Conservation (phyloP, 306 rosid genomes). For the Medicago truncatula region DNA sequence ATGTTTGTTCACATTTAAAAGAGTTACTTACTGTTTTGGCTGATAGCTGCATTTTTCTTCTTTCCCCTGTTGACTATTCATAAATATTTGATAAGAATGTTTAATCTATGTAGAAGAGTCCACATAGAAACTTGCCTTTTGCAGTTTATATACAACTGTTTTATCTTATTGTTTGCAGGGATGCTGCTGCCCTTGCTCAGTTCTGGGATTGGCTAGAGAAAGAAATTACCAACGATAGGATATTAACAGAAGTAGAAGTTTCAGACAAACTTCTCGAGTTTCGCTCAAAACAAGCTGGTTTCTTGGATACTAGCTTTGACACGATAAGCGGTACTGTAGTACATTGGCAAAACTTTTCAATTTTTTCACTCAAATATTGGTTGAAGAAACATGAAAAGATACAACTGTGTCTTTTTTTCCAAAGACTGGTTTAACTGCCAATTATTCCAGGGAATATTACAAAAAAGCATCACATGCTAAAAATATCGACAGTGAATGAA, state of each 20-base stretch:
- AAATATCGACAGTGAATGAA: constrained; percentile 25
- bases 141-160: constrained; percentile 33
- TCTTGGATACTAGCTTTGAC: constrained; percentile 92
- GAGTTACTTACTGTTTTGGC: constrained; percentile 19
- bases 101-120: neutral
- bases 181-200: constrained; percentile 90
- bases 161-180: constrained; percentile 64
- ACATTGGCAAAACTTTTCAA: constrained; percentile 22
- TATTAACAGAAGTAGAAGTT: constrained; percentile 80
- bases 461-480: neutral
- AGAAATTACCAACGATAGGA: constrained; percentile 59
- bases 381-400: constrained; percentile 35
- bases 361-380: constrained; percentile 34
- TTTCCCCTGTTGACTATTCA: constrained; percentile 24
- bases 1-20: constrained; percentile 16
- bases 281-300: constrained; percentile 87
- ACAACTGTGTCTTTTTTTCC: constrained; percentile 12
- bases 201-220: constrained; percentile 97
- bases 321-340: constrained; percentile 93
- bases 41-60: constrained; percentile 4
- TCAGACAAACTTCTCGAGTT: constrained; percentile 89
- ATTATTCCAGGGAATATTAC: constrained; percentile 13
- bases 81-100: constrained; percentile 28
- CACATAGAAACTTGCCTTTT: constrained; percentile 22
- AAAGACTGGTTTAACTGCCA: constrained; percentile 6